Evolutionary conservation across 2,329 filamentous ascomycete species (phyloP), one percentile per base, ranked within the genome.

Genomic region (Aureobasidium sp.): DNA sequence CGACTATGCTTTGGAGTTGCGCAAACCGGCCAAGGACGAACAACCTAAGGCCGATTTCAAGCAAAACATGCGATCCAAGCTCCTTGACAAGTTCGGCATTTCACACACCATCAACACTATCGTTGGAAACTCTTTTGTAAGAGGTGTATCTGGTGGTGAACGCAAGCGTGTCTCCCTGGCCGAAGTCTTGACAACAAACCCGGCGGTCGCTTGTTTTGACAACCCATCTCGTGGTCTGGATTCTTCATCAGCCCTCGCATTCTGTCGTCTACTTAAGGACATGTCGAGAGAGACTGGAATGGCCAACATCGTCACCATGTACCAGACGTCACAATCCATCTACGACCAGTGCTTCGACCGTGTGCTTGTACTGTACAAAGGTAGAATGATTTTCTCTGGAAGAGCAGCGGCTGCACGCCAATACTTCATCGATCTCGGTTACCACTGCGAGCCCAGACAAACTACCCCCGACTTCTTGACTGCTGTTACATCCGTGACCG

Each of bases 381-480:
- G 89, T 0, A 81, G 86, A 0, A 84, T 92, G 70, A 92, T 92
- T 62, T 90, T 88, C 70, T 87, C 88, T 66, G 87, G 87, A 6
- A 81, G 78, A 3, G 79, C 85, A 8, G 78, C 81, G 29, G 76
- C 80, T 6, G 87, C 87, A 0, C 83, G 78, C 66, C 77, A 83
- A 63, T 89, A 88, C 73, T 90, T 90, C 65, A 72, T 86, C 66
- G 77, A 84, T 67, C 78, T 90, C 0, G 87, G 87, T 46, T 92
- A 84, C 80, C 80, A 86, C 43, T 87, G 85, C 69, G 85, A 86
- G 2, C 73, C 84, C 2, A 84, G 87, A 15, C 84, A 85, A 75
- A 89, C 87, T 0, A 87, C 84, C 0, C 85, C 87, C 24, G 87
- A 90, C 70, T 90, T 89, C 76, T 74, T 90, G 53, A 90, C 87